Evolutionary conservation across 2,329 filamentous ascomycete genomes (phyloP).

Genomic region (Zymoseptoria pseudotritici): DNA sequence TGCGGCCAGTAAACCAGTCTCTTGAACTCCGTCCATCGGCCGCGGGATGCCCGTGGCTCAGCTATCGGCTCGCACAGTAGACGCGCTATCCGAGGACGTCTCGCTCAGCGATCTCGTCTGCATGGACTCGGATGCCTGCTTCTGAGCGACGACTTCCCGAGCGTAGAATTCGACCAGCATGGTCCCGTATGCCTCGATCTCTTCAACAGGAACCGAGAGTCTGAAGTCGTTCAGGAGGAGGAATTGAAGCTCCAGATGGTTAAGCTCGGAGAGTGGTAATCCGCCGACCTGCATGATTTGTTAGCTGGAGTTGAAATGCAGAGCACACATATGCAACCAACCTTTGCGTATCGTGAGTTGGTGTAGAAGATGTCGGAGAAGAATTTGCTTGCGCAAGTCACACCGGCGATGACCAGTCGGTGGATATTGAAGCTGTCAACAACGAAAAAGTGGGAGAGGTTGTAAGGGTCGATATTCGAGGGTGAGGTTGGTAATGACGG

Average conservation of each 20-base stretch:
- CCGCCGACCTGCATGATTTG: slow-evolving; percentile 67
- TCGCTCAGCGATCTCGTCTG: slow-evolving; percentile 25
- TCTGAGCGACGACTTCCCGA: slow-evolving; percentile 70
- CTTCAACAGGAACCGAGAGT: slow-evolving; percentile 84
- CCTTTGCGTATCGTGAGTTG: slow-evolving; percentile 98
- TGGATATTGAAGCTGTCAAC: slow-evolving; percentile 99
- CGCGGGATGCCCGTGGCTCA: not conserved
- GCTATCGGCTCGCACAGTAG: slow-evolving; percentile 14
- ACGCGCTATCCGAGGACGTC: slow-evolving; percentile 26
- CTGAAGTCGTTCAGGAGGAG: slow-evolving; percentile 92
- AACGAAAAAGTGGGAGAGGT: slow-evolving; percentile 70
- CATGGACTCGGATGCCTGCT: slow-evolving; percentile 34
- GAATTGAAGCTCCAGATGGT: slow-evolving; percentile 94
- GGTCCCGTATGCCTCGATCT: slow-evolving; percentile 92
- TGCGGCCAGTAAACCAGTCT: not conserved
- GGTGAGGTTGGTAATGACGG: slow-evolving; percentile 30
- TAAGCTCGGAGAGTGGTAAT: slow-evolving; percentile 82
- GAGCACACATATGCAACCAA: slow-evolving; percentile 37
- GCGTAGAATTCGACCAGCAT: slow-evolving; percentile 99
- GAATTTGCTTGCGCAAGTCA: slow-evolving; percentile 98
- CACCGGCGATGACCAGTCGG: slow-evolving; percentile 87
- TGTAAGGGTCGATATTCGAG: slow-evolving; percentile 40
- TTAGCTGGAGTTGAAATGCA: not conserved
- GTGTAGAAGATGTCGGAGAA: slow-evolving; percentile 99
- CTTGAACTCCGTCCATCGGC: not conserved